Conservation (phyloP, 1,284 basidiomycete genomes). For the Ceratobasidium sp. region DNA sequence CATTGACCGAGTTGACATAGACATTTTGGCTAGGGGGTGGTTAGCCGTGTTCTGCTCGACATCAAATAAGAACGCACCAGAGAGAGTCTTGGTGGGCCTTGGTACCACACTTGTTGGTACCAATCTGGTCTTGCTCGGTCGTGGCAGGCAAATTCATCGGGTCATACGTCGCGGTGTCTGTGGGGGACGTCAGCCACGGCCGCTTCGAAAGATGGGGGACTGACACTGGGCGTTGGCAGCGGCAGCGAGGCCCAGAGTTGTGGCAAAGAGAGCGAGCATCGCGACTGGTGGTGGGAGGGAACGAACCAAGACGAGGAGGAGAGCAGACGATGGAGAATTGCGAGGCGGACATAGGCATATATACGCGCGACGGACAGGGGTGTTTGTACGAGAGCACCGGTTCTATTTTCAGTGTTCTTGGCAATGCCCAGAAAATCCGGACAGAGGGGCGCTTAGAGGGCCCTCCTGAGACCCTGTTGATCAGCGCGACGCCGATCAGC, state of each 20-base stretch:
- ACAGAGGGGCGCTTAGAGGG: background rate
- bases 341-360: background rate
- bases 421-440: too few relatives aligned
- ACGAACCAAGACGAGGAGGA: background rate
- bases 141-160: slow-evolving; percentile 38
- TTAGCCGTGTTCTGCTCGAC: background rate
- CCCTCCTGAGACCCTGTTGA: background rate
- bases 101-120: slow-evolving; percentile 48
- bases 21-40: slow-evolving; percentile 44
- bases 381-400: background rate
- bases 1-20: slow-evolving; percentile 44
- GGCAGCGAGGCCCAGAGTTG: slow-evolving; percentile 1
- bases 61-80: slow-evolving; percentile 45
- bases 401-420: background rate
- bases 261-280: slow-evolving; percentile 17
- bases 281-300: background rate
- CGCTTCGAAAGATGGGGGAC: background rate
- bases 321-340: background rate
- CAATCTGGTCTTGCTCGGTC: slow-evolving; percentile 39
- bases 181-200: background rate
- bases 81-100: slow-evolving; percentile 45
- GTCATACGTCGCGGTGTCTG: slow-evolving; percentile 40
- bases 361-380: slow-evolving; percentile 1
- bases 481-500: slow-evolving; percentile 26
- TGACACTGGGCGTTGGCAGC: slow-evolving; percentile 12